A percentile compares a stretch with the other conserved stretches of the same genome.
These are phyloP conservation scores for Phytophthora lateralis DNA, from an alignment of 352 stramenopile species.

Conservation along the genomic window DNA sequence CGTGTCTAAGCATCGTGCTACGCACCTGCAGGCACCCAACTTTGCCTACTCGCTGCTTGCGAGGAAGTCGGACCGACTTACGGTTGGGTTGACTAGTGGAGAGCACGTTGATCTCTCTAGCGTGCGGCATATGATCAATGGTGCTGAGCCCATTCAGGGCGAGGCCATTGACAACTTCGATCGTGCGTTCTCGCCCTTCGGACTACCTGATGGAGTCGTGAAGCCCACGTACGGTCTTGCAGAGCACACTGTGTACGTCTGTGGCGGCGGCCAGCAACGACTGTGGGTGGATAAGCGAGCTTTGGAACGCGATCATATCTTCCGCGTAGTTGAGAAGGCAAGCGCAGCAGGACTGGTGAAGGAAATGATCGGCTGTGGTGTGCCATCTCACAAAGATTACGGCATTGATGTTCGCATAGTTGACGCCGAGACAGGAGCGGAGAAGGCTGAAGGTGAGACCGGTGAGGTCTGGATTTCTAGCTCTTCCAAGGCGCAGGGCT, in stretches of 20 bases:
- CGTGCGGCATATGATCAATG: conserved; percentile 98
- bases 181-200: conserved; percentile 87
- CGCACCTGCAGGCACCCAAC: conserved; percentile 98
- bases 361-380: conserved; percentile 95
- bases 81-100: conserved; percentile 23
- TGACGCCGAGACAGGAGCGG: conserved; percentile 64
- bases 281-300: conserved; percentile 90
- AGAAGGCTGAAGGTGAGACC: conserved; percentile 62
- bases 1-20: conserved; percentile 88
- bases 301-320: conserved; percentile 85
- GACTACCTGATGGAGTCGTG: conserved; percentile 89
- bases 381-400: conserved; percentile 80
- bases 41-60: conserved; percentile 98
- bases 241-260: conserved; percentile 99
- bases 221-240: conserved; percentile 99
- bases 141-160: conserved; percentile 96
- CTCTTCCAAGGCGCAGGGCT: conserved; percentile 93
- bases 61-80: conserved; percentile 90
- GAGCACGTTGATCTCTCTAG: conserved; percentile 89
- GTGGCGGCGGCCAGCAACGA: conserved; percentile 89
- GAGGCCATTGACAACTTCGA: conserved; percentile 90
- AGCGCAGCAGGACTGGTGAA: conserved; percentile 34
- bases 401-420: conserved; percentile 96
- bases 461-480: conserved; percentile 91
- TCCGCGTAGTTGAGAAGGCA: conserved; percentile 44